Conservation (phyloP, 2,329 filamentous ascomycete species). For the Pseudohalonectria lignicola region DNA sequence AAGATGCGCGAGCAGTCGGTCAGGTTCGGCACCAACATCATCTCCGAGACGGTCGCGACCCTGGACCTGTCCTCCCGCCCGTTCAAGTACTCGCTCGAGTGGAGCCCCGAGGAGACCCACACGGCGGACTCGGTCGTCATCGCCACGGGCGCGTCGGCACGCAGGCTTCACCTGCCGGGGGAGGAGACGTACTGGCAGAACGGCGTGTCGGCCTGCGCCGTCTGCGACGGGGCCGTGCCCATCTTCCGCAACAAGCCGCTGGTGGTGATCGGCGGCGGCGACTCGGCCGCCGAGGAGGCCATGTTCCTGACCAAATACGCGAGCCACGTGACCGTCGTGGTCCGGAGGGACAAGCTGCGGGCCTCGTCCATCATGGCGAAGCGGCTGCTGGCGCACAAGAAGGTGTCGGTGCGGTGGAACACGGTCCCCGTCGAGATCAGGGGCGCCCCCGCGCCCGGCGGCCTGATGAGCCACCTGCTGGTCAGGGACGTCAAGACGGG, state of each 20-base stretch:
- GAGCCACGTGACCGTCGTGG: constrained; percentile 86
- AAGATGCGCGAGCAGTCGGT: constrained; percentile 86
- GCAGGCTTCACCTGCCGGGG: constrained; percentile 69
- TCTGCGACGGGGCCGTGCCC: constrained; percentile 92
- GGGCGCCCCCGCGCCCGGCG: constrained; percentile 58
- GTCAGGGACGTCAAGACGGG: constrained; percentile 72
- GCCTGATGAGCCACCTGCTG: constrained; percentile 79
- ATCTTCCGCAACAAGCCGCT: constrained; percentile 96
- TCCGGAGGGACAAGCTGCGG: constrained; percentile 75
- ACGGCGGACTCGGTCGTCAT: constrained; percentile 91
- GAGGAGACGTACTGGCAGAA: constrained; percentile 98
- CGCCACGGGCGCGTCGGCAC: constrained; percentile 87
- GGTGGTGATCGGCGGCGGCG: constrained; percentile 91
- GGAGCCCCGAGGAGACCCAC: constrained; percentile 68
- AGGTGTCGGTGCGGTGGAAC: constrained; percentile 86
- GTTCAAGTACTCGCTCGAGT: constrained; percentile 92
- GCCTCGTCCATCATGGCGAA: constrained; percentile 90
- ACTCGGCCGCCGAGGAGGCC: constrained; percentile 94
- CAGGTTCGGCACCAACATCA: constrained; percentile 84
- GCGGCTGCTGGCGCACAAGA: constrained; percentile 69
- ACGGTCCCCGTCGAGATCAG: constrained; percentile 70
- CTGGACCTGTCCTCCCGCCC: constrained; percentile 76
- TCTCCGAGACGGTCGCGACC: constrained; percentile 83
- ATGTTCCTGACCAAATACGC: constrained; percentile 98
- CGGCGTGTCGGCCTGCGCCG: constrained; percentile 90